Evolutionary conservation across 2,329 filamentous ascomycete species (phyloP), one percentile per base, ranked within the genome.

Genomic region (Tolypocladium ophioglossoides): DNA sequence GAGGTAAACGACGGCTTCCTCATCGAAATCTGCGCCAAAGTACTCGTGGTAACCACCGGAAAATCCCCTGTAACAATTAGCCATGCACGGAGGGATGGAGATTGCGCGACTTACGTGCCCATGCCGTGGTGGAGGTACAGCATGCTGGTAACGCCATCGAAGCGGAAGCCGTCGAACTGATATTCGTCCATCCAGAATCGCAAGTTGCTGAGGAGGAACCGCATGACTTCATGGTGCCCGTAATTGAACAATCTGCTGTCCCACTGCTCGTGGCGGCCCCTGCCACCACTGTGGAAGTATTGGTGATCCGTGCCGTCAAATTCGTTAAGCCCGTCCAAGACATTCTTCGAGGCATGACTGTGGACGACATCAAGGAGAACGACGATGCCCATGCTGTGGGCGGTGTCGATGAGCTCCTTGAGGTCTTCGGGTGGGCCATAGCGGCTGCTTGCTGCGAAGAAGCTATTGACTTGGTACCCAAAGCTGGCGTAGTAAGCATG

Each of bases 171-270:
- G 66, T 99, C 94, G 66, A 99, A 97, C 41, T 84, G 77, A 66
- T 96, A 99, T 72, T 96, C 91, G 54, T 97, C 92, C 91, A 99
- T 97, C 91, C 94, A 99, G 75, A 96, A 99, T 27, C 92, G 83
- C 55, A 99, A 74, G 68, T 99, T 99, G 70, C 91, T 96, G 30
- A 99, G 77, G 48, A 99, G 76, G 73, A 99, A 99, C n/a, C 94
- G 83, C 68, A 97, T 71, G 24, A 99, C 94, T 68, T 99, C 94
- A 64, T 97, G 91, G 64, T 83, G 83, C 34, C 91, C 92, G 67
- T 97, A 99, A 75, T 99, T 99, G 79, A 99, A 99, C 54, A 99
- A 75, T 56, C 94, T 83, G 70, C 90, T 96, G 68, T 97, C 94
- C 94, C 94, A 99, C 52, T 95, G 78, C 44, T 96, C 91, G 68